phyloP scores from a whole-genome alignment of 1,284 basidiomycete genomes.

The Rhodotorula mucilaginosa region DNA sequence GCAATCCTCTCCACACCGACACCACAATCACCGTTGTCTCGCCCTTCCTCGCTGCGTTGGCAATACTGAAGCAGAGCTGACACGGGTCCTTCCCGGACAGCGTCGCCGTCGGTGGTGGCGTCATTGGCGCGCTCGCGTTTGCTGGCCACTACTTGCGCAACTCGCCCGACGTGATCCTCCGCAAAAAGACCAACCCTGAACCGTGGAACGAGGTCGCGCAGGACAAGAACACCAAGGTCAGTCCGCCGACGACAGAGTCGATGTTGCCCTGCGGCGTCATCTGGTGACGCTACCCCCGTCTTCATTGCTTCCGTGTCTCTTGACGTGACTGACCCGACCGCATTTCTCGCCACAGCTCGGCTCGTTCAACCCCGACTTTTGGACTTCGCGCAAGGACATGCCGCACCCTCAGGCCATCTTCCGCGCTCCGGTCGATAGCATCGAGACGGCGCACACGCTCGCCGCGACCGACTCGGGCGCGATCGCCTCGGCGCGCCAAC shows the following conservation, averaged over 20 bases:
- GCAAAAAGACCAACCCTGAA: conserved; percentile 38
- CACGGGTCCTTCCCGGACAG: not conserved
- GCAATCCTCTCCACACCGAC: not conserved
- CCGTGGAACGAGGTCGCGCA: conserved; percentile 46
- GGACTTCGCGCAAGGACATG: conserved; percentile 38
- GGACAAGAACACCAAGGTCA: conserved; percentile 43
- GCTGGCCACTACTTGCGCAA: conserved; percentile 43
- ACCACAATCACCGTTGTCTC: not conserved
- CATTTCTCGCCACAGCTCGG: conserved; percentile 30
- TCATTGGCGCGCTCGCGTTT: conserved; percentile 43
- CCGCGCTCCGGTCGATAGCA: conserved; percentile 9
- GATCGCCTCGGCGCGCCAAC: conserved; percentile 5
- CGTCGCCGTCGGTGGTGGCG: conserved; percentile 41
- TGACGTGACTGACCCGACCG: too few relatives aligned
- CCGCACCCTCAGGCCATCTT: conserved; percentile 44
- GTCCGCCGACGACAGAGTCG: not conserved
- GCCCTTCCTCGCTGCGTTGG: not conserved
- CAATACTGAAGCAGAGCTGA: not conserved
- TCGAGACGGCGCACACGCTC: not conserved
- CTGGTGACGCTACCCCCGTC: too few relatives aligned
- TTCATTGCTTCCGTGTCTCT: too few relatives aligned
- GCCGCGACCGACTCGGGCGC: not conserved
- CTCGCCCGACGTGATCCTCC: conserved; percentile 41
- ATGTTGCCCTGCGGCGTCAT: too few relatives aligned
- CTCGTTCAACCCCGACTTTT: conserved; percentile 44